phyloP scores from a whole-genome alignment of 495 filamentous ascomycete species.

The Penicillium antarcticum region DNA sequence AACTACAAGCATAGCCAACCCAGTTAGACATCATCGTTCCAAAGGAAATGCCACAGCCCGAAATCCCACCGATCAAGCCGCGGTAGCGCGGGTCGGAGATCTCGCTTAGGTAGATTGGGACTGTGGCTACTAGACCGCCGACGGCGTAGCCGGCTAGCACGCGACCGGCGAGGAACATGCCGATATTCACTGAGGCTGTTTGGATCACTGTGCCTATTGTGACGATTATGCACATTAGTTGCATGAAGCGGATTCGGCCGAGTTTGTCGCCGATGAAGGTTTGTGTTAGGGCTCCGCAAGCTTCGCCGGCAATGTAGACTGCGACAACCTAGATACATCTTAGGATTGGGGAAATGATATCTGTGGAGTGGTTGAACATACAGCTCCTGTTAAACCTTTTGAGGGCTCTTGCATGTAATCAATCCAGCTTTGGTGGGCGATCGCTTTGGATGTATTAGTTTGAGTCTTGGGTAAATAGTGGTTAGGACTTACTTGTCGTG shows the following conservation, averaged over 20 bases:
- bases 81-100: constrained; percentile 52
- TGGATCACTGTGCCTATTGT: constrained; percentile 56
- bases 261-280: constrained; percentile 53
- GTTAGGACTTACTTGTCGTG: constrained; percentile 51
- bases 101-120: constrained; percentile 58
- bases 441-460: constrained; percentile 36
- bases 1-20: constrained; percentile 56
- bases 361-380: constrained; percentile 17
- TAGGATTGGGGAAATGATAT: neutral
- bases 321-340: constrained; percentile 41
- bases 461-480: neutral
- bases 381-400: constrained; percentile 54
- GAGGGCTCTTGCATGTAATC: constrained; percentile 56
- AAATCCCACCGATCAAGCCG: constrained; percentile 57
- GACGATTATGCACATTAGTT: constrained; percentile 53
- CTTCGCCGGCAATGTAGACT: constrained; percentile 60
- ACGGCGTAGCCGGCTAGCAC: constrained; percentile 54
- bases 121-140: constrained; percentile 53
- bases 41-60: constrained; percentile 55
- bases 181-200: constrained; percentile 55
- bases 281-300: constrained; percentile 50
- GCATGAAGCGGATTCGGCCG: constrained; percentile 58
- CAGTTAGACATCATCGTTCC: constrained; percentile 58
- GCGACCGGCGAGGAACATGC: constrained; percentile 58
- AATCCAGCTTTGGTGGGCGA: constrained; percentile 59